These are phyloP conservation scores for Anthracocystis walkeri DNA, from an alignment of 1,284 basidiomycete genomes.

Conservation along the genomic window DNA sequence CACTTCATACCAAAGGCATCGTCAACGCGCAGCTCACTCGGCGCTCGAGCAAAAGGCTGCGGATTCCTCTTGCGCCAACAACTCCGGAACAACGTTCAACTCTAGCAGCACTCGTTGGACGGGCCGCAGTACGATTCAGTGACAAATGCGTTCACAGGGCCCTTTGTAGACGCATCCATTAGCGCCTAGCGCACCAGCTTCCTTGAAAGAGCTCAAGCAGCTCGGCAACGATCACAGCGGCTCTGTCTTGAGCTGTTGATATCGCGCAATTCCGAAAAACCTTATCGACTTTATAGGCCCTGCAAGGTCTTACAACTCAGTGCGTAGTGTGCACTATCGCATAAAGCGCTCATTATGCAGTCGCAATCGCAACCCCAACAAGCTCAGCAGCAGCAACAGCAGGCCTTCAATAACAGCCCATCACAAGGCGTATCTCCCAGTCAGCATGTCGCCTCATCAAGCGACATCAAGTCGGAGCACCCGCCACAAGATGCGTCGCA, in stretches of 20 bases:
- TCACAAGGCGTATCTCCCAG: constrained; percentile 13
- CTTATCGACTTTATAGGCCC: not conserved
- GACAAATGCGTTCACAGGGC: constrained; percentile 23
- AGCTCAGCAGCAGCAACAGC: constrained; percentile 12
- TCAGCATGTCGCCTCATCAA: constrained; percentile 2
- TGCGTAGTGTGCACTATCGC: not conserved
- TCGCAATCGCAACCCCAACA: constrained; percentile 22
- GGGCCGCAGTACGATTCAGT: constrained; percentile 10
- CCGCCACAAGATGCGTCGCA: constrained; percentile 28
- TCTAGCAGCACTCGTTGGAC: constrained; percentile 1
- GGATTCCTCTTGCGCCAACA: not conserved
- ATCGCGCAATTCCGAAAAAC: not conserved
- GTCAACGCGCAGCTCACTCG: no score
- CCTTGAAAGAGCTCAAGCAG: constrained; percentile 5
- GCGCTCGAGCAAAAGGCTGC: no score
- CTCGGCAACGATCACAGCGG: not conserved
- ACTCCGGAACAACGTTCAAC: not conserved
- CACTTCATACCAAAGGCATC: no score
- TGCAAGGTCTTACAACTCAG: not conserved
- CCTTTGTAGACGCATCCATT: constrained; percentile 17
- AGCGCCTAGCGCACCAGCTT: constrained; percentile 16
- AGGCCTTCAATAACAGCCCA: constrained; percentile 1
- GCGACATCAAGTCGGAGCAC: constrained; percentile 14
- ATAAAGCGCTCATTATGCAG: constrained; percentile 24
- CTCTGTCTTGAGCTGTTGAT: not conserved